These are phyloP conservation scores for Bryoglossum gracile DNA, from an alignment of 495 filamentous ascomycete species.

Conservation along the genomic window DNA sequence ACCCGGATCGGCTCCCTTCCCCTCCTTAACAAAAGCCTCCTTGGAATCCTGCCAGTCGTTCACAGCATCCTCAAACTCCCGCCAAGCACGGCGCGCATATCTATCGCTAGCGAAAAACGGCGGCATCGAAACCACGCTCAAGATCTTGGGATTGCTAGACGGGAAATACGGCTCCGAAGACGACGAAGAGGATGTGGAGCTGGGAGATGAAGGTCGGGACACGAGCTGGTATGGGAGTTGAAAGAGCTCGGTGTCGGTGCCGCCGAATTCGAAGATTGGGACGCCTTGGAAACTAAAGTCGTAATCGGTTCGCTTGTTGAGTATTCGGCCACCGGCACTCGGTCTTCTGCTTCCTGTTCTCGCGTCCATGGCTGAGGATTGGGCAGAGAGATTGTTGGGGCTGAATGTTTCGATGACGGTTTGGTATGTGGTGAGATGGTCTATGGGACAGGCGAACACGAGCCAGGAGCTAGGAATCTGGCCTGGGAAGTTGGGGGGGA, in stretches of 20 bases:
- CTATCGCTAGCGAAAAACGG: neutral
- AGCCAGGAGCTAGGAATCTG: constrained; percentile 17
- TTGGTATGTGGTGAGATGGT: constrained; percentile 6
- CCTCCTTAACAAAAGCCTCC: neutral
- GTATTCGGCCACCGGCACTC: no score
- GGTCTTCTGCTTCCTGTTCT: no score
- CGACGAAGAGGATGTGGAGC: no score
- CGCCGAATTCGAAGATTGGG: constrained; percentile 18
- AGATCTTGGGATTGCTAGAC: no score
- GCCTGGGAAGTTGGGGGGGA: constrained; percentile 15
- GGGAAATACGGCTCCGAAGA: neutral
- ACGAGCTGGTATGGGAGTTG: neutral
- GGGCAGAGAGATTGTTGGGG: neutral
- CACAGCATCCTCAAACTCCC: no score
- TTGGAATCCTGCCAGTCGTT: neutral
- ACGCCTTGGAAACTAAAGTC: constrained; percentile 16
- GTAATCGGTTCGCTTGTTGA: constrained; percentile 15
- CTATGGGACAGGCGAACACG: constrained; percentile 18
- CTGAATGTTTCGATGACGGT: neutral
- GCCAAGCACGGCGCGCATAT: neutral
- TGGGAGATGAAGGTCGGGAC: neutral
- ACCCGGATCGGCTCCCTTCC: neutral
- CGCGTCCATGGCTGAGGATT: neutral
- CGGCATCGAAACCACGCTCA: neutral
- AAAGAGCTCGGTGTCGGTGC: neutral